phyloP scores from a whole-genome alignment of 805 yeast genomes.

The Isabelozyma heimii region DNA sequence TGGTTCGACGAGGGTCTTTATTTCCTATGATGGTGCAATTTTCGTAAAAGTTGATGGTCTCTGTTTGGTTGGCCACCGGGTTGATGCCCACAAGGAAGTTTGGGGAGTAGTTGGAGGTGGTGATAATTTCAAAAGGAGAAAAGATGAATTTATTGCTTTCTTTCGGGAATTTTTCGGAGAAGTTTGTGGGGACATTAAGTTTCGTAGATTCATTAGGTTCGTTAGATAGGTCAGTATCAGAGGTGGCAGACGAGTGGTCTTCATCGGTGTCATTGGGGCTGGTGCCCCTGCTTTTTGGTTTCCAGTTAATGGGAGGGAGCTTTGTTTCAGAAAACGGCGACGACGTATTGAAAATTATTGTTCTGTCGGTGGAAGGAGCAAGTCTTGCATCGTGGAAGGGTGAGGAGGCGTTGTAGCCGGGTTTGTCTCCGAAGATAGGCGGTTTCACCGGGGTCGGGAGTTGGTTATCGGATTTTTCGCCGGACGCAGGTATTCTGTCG shows the following conservation, averaged over 20 bases:
- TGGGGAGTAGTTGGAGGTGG: neutral
- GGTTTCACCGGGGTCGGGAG: neutral
- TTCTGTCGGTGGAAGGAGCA: neutral
- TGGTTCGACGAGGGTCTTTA: conserved; percentile 35
- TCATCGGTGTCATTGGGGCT: neutral
- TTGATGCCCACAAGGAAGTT: conserved; percentile 15
- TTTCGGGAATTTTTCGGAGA: neutral
- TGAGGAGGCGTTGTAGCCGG: no score
- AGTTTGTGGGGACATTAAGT: neutral
- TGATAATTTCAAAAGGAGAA: neutral
- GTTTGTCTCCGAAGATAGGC: no score
- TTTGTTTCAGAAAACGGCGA: neutral
- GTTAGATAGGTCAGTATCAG: neutral
- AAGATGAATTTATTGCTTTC: neutral
- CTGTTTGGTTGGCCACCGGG: conserved; percentile 24
- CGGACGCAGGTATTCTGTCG: no score
- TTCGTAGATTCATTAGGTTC: neutral
- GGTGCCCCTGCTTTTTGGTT: neutral
- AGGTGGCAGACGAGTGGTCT: neutral
- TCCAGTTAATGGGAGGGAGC: conserved; percentile 10
- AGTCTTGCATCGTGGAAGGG: no score
- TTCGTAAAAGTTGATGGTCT: conserved; percentile 38
- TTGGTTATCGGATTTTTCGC: neutral
- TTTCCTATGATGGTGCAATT: conserved; percentile 43
- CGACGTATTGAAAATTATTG: neutral